Conservation (phyloP, 768 basidiomycete genomes). For the Crucibulum laeve region DNA sequence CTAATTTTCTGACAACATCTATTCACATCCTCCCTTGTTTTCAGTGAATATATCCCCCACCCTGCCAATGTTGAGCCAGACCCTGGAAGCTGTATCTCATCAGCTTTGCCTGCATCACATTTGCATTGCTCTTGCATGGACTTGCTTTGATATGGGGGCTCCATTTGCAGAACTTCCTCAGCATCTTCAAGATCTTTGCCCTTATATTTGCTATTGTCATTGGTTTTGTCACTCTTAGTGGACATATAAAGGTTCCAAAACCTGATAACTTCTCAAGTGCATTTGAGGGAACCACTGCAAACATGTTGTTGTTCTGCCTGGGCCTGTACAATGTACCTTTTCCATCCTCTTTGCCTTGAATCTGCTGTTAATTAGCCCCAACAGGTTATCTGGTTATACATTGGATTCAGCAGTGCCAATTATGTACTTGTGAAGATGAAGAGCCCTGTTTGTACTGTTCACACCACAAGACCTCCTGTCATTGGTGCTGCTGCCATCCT, state of each 20-base stretch:
- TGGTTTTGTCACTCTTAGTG: slow-evolving; percentile 57
- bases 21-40: no score
- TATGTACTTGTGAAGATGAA: slow-evolving; percentile 63
- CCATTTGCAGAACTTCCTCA: slow-evolving; percentile 60
- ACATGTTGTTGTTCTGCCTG: slow-evolving; percentile 35
- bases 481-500: slow-evolving; percentile 47
- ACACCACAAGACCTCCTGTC: slow-evolving; percentile 60
- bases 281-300: slow-evolving; percentile 51
- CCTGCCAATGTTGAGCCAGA: no score
- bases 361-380: neutral
- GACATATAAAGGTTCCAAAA: slow-evolving; percentile 43
- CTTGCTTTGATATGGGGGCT: slow-evolving; percentile 48
- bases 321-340: slow-evolving; percentile 44
- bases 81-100: no score
- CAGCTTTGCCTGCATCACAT: slow-evolving; percentile 20
- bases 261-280: slow-evolving; percentile 53
- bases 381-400: slow-evolving; percentile 48
- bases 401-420: slow-evolving; percentile 65
- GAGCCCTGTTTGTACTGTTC: slow-evolving; percentile 58
- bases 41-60: no score
- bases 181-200: slow-evolving; percentile 39
- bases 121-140: slow-evolving; percentile 25
- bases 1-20: no score
- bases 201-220: slow-evolving; percentile 17
- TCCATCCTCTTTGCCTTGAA: neutral